Percentiles rank a stretch among this genome's conserved stretches.
Conservation (phyloP, 2,329 filamentous ascomycete genomes). For the Talaromyces rugulosus region DNA sequence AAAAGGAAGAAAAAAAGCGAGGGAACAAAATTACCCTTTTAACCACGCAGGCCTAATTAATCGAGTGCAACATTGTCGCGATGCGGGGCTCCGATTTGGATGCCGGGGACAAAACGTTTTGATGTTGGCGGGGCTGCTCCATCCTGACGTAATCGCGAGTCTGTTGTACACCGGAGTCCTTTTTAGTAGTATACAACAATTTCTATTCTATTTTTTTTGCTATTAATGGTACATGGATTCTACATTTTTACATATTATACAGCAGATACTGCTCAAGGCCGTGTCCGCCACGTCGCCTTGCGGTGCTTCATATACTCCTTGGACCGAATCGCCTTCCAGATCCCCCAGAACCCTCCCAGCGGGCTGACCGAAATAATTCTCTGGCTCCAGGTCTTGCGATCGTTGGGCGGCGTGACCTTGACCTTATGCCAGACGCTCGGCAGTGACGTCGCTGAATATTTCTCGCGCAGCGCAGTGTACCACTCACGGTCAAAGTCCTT, state of each 20-base stretch:
- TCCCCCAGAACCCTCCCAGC: conserved; percentile 11
- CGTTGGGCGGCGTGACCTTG: conserved; percentile 6
- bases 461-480: conserved; percentile 36
- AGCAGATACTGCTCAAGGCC: background rate
- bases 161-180: background rate
- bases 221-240: background rate
- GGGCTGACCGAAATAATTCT: conserved; percentile 9
- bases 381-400: conserved; percentile 14
- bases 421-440: conserved; percentile 38
- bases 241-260: conserved; percentile 5
- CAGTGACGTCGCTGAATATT: conserved; percentile 33
- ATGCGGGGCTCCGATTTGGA: background rate
- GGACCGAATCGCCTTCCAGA: conserved; percentile 13
- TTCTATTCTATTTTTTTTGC: background rate
- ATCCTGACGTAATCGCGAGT: background rate
- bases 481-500: conserved; percentile 34
- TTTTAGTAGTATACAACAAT: background rate
- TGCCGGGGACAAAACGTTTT: background rate
- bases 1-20: background rate
- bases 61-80: conserved; percentile 4
- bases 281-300: conserved; percentile 12
- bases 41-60: background rate
- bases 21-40: background rate
- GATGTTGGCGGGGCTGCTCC: background rate
- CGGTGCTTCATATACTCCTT: conserved; percentile 14